These are phyloP conservation scores for Arthrobotrys musiformis DNA, from an alignment of 2,329 filamentous ascomycete species.

Conservation along the genomic window DNA sequence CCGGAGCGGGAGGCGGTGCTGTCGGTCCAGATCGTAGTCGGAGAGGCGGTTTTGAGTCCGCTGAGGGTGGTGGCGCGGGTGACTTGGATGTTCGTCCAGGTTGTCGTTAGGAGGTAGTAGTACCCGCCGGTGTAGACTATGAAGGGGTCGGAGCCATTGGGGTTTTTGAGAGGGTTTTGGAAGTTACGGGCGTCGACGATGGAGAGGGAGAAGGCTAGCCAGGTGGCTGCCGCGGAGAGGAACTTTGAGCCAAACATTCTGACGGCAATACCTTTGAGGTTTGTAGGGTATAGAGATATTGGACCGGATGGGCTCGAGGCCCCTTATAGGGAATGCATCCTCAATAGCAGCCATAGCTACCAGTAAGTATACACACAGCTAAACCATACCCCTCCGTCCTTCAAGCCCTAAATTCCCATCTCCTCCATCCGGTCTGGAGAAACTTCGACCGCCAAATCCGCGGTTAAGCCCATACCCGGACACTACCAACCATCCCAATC, in stretches of 20 bases:
- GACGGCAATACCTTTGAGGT: background rate
- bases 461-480: slow-evolving; percentile 23
- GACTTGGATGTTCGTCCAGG: slow-evolving; percentile 70
- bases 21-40: slow-evolving; percentile 67
- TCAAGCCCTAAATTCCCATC: slow-evolving; percentile 1
- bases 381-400: background rate
- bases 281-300: background rate
- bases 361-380: background rate
- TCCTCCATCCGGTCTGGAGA: slow-evolving; percentile 4
- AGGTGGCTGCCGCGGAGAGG: slow-evolving; percentile 26
- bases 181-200: slow-evolving; percentile 61
- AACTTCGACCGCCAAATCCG: slow-evolving; percentile 2
- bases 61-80: slow-evolving; percentile 68
- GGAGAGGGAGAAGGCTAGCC: slow-evolving; percentile 30
- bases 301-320: background rate
- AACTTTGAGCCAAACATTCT: slow-evolving; percentile 35
- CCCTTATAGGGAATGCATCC: background rate
- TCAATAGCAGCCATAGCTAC: background rate
- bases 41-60: slow-evolving; percentile 68
- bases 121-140: slow-evolving; percentile 68
- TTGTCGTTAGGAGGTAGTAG: slow-evolving; percentile 70
- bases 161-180: slow-evolving; percentile 68
- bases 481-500: background rate
- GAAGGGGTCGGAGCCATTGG: slow-evolving; percentile 68
- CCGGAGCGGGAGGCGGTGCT: slow-evolving; percentile 66